Evolutionary conservation across 1,284 basidiomycete species (phyloP).

Genomic region (Apiotrichum montevideense): DNA sequence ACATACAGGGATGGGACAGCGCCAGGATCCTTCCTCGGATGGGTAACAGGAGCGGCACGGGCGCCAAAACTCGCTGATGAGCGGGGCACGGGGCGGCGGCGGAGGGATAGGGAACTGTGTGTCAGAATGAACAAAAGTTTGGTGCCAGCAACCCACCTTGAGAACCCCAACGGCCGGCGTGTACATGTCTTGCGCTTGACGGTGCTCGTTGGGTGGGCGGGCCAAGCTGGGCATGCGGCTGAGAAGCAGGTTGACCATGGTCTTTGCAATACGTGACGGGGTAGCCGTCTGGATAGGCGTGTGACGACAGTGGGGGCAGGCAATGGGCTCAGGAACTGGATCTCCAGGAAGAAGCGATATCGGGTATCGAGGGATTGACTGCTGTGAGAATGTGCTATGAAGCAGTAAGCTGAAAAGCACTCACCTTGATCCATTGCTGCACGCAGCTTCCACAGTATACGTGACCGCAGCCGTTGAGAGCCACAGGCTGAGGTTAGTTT

Average conservation of each 20-base stretch:
- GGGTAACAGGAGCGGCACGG: conserved; percentile 22
- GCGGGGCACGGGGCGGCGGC: conserved; percentile 11
- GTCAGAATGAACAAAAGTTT: no score
- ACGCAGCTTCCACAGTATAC: conserved; percentile 24
- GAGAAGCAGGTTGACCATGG: conserved; percentile 19
- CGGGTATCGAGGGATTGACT: conserved; percentile 60
- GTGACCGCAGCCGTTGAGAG: conserved; percentile 23
- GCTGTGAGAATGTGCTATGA: neutral
- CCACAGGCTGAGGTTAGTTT: conserved; percentile 16
- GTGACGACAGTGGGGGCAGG: conserved; percentile 22
- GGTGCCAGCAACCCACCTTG: conserved; percentile 4
- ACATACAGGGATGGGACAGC: conserved; percentile 18
- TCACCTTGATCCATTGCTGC: conserved; percentile 20
- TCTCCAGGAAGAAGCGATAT: conserved; percentile 66
- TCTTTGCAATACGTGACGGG: conserved; percentile 16
- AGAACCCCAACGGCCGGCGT: conserved; percentile 5
- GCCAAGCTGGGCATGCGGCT: conserved; percentile 9
- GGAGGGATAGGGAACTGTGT: conserved; percentile 20
- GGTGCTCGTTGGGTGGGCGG: conserved; percentile 15
- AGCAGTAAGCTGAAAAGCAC: neutral
- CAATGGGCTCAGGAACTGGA: conserved; percentile 58
- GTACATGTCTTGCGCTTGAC: conserved; percentile 15
- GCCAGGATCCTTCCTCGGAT: conserved; percentile 16
- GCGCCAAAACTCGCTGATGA: conserved; percentile 18
- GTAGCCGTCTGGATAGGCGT: conserved; percentile 17